Percentiles rank a stretch among this genome's conserved stretches.
phyloP scores from a whole-genome alignment of 331 rosid species.

The Cydonia oblonga region DNA sequence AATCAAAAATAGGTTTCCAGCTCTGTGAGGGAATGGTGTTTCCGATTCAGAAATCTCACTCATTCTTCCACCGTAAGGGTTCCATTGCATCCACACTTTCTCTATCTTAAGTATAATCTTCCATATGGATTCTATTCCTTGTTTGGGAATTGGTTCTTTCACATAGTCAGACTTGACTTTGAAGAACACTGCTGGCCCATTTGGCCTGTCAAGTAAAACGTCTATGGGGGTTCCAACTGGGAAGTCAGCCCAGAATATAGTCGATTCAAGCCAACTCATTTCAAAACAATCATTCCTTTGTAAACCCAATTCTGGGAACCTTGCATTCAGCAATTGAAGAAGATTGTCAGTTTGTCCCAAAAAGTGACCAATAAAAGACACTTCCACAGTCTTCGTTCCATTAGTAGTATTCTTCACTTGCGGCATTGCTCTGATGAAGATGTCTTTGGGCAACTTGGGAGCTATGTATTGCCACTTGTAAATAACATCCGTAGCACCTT shows the following conservation, averaged over 20 bases:
- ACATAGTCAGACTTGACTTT: background rate
- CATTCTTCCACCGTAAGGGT: background rate
- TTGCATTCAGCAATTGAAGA: background rate
- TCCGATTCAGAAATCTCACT: background rate
- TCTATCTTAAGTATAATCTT: background rate
- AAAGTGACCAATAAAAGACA: background rate
- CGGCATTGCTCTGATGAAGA: background rate
- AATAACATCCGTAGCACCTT: background rate
- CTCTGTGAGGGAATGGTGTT: background rate
- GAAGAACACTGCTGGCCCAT: background rate
- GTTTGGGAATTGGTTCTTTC: background rate
- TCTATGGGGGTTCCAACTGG: background rate
- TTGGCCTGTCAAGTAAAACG: background rate
- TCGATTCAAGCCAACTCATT: background rate
- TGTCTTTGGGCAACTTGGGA: background rate
- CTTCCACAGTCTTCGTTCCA: background rate
- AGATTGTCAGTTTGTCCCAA: background rate
- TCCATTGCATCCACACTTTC: background rate
- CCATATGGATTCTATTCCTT: background rate
- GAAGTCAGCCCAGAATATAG: background rate
- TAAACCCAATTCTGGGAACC: conserved; percentile 3
- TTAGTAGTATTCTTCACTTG: background rate
- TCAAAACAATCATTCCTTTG: background rate
- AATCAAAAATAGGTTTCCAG: background rate
- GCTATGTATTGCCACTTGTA: conserved; percentile 3